phyloP scores from a whole-genome alignment of 441 rosid species.

The Breynia disticha region DNA sequence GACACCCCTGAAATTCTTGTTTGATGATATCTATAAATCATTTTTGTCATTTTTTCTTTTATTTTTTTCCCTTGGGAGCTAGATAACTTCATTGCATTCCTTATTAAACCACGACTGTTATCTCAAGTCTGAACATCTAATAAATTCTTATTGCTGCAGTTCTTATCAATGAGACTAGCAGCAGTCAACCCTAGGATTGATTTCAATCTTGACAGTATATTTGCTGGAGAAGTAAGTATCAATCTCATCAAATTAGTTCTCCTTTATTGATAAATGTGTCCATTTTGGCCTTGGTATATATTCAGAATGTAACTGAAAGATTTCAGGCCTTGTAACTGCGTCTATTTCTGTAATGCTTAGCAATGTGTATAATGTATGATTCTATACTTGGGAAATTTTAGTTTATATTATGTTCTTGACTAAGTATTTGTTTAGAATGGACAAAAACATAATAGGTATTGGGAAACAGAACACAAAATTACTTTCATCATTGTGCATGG shows the following conservation, averaged over 20 bases:
- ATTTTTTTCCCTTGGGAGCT: background rate
- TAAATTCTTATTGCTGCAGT: constrained; percentile 34
- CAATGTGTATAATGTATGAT: too few species aligned
- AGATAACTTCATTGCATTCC: background rate
- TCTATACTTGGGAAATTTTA: too few species aligned
- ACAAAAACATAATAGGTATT: too few species aligned
- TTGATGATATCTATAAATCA: background rate
- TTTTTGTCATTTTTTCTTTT: background rate
- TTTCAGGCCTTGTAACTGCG: too few species aligned
- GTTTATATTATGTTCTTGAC: too few species aligned
- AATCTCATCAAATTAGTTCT: background rate
- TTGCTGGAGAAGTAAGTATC: constrained; percentile 72
- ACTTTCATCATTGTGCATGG: too few species aligned
- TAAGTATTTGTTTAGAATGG: too few species aligned
- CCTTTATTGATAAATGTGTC: too few species aligned
- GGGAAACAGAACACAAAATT: too few species aligned
- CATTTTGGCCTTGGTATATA: too few species aligned
- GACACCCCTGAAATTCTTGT: background rate
- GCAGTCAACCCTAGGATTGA: constrained; percentile 78
- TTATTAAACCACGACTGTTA: background rate
- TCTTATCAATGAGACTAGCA: constrained; percentile 93
- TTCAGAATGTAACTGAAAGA: too few species aligned
- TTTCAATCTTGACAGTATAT: constrained; percentile 56
- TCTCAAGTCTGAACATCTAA: constrained; percentile 15
- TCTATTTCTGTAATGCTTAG: too few species aligned